These are phyloP conservation scores for Bipolaris gigantea DNA, from an alignment of 2,329 filamentous ascomycete species.

Conservation along the genomic window DNA sequence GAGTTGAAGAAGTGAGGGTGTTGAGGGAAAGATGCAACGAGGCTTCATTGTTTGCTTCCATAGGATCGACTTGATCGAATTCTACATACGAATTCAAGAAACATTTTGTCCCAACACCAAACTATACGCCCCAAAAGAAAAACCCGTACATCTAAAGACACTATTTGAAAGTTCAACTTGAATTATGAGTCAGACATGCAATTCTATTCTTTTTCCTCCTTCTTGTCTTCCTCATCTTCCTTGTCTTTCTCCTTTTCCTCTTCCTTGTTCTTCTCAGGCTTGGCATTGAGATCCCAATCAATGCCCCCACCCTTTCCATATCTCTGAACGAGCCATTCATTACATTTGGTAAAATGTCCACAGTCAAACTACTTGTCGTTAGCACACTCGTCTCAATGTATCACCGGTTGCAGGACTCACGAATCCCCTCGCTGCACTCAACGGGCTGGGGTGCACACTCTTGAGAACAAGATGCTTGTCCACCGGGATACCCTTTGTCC, in stretches of 20 bases:
- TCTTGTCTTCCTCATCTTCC: constrained; percentile 45
- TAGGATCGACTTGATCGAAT: no score
- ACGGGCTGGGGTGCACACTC: constrained; percentile 89
- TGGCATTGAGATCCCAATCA: constrained; percentile 73
- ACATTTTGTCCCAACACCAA: neutral
- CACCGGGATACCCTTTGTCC: constrained; percentile 72
- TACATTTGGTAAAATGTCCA: constrained; percentile 77
- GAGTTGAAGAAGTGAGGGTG: neutral
- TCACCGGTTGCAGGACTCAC: constrained; percentile 48
- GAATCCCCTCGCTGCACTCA: constrained; percentile 81
- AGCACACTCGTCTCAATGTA: constrained; percentile 17
- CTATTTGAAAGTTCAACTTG: no score
- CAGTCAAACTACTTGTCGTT: constrained; percentile 65
- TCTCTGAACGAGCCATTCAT: constrained; percentile 77
- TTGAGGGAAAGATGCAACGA: neutral
- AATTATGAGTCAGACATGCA: neutral
- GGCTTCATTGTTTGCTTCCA: neutral
- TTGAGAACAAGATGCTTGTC: constrained; percentile 79
- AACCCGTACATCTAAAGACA: neutral
- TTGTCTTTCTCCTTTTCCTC: constrained; percentile 26
- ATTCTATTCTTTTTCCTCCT: constrained; percentile 34
- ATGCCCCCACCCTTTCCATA: constrained; percentile 82
- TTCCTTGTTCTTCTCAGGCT: constrained; percentile 43
- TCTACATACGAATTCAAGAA: neutral
- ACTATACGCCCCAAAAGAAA: neutral